Evolutionary conservation across 2,329 filamentous ascomycete genomes (phyloP).

Genomic region (Alternaria gaisen): DNA sequence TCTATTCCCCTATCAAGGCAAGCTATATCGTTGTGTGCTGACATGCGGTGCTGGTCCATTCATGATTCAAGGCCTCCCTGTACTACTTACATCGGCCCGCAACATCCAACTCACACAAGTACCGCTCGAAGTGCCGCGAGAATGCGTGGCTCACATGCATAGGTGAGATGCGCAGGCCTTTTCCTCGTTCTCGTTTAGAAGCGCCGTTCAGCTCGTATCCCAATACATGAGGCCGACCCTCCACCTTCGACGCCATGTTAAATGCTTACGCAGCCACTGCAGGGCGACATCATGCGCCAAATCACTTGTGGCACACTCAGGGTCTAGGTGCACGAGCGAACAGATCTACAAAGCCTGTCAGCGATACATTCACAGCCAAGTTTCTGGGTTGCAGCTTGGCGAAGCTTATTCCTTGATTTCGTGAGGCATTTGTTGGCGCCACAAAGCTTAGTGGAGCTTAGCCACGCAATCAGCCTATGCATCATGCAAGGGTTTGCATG

Average conservation of each 20-base stretch:
- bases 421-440: slow-evolving; percentile 37
- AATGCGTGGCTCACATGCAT: not conserved
- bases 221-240: not conserved
- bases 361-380: slow-evolving; percentile 38
- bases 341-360: not conserved
- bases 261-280: slow-evolving; percentile 26
- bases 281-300: slow-evolving; percentile 20
- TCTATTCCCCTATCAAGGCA: not conserved
- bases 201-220: not conserved
- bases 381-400: slow-evolving; percentile 28
- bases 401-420: slow-evolving; percentile 35
- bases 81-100: not conserved
- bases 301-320: slow-evolving; percentile 23
- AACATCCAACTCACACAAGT: not conserved
- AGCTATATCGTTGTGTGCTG: not conserved
- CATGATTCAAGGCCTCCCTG: not conserved
- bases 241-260: not conserved
- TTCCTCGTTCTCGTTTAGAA: not conserved
- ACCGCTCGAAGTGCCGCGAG: not conserved
- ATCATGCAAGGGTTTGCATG: slow-evolving; percentile 16
- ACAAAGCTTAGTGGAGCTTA: slow-evolving; percentile 40
- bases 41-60: not conserved
- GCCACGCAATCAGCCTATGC: slow-evolving; percentile 21
- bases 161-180: not conserved
- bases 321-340: not conserved